Evolutionary conservation across 805 yeast species (phyloP).

Genomic region (Myxozyma udenii): DNA sequence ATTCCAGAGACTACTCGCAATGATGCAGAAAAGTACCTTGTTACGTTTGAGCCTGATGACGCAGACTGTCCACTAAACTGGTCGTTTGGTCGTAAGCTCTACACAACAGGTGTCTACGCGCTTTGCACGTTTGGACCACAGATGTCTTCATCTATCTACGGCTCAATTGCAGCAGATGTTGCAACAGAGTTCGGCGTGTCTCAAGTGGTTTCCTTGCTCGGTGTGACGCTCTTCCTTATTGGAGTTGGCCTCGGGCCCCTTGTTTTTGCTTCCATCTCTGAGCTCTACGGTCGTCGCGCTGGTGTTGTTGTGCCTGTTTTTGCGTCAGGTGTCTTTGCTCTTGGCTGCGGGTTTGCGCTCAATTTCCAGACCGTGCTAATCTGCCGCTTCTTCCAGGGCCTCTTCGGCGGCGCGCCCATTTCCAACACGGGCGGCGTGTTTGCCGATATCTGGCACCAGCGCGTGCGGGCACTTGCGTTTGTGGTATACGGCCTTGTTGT

Average conservation of each 20-base stretch:
- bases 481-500: slow-evolving; percentile 51
- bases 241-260: slow-evolving; percentile 52
- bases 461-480: slow-evolving; percentile 53
- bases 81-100: slow-evolving; percentile 38
- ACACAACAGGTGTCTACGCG: slow-evolving; percentile 44
- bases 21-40: slow-evolving; percentile 35
- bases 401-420: slow-evolving; percentile 59
- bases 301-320: slow-evolving; percentile 48
- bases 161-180: slow-evolving; percentile 12
- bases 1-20: slow-evolving; percentile 11
- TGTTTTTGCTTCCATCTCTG: slow-evolving; percentile 57
- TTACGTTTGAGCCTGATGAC: slow-evolving; percentile 63
- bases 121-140: slow-evolving; percentile 47
- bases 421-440: slow-evolving; percentile 59
- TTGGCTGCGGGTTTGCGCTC: slow-evolving; percentile 52
- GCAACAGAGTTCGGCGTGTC: slow-evolving; percentile 6
- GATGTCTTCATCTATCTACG: slow-evolving; percentile 48
- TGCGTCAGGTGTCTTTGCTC: slow-evolving; percentile 44
- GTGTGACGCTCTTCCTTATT: slow-evolving; percentile 22
- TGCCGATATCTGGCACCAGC: slow-evolving; percentile 55
- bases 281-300: slow-evolving; percentile 43
- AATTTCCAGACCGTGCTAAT: slow-evolving; percentile 50
- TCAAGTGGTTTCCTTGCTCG: slow-evolving; percentile 15
- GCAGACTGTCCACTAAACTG: slow-evolving; percentile 65
- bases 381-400: slow-evolving; percentile 57